phyloP scores from a whole-genome alignment of 768 basidiomycete species.

The Roridomyces roridus region DNA sequence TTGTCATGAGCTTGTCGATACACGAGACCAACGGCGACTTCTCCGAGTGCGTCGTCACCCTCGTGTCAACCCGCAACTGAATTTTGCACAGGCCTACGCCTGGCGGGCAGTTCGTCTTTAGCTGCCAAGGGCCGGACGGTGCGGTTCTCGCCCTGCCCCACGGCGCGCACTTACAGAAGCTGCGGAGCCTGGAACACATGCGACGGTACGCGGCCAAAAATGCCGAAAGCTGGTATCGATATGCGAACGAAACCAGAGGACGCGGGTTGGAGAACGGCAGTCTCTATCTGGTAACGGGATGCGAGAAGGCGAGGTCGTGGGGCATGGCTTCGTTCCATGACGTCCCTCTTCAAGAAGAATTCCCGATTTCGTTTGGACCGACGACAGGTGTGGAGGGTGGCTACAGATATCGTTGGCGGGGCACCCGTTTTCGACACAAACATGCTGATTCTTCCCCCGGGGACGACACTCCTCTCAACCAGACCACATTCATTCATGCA shows the following conservation, averaged over 20 bases:
- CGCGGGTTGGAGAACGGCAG: slow-evolving; percentile 19
- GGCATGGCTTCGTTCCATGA: slow-evolving; percentile 22
- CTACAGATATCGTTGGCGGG: not conserved
- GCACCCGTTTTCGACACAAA: not conserved
- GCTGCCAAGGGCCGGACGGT: slow-evolving; percentile 3
- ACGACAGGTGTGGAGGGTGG: not conserved
- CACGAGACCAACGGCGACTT: not conserved
- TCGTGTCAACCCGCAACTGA: too few relatives aligned
- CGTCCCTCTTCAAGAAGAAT: not conserved
- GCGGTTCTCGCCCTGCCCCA: slow-evolving; percentile 25
- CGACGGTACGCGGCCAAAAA: slow-evolving; percentile 20
- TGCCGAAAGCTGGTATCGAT: slow-evolving; percentile 26
- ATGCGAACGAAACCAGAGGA: slow-evolving; percentile 14
- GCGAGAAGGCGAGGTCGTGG: slow-evolving; percentile 25
- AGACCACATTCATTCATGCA: slow-evolving; percentile 12
- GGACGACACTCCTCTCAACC: not conserved
- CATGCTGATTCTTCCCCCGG: not conserved
- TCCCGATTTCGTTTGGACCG: slow-evolving; percentile 2
- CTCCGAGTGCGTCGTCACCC: not conserved
- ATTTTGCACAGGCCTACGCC: too few relatives aligned
- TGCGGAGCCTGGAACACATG: slow-evolving; percentile 4
- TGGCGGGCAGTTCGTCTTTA: not conserved
- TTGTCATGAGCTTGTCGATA: not conserved
- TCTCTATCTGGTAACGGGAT: slow-evolving; percentile 29
- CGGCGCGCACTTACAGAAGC: slow-evolving; percentile 20